These are phyloP conservation scores for Paramecium biaurelia DNA, from an alignment of 73 alveolate species.

Conservation along the genomic window DNA sequence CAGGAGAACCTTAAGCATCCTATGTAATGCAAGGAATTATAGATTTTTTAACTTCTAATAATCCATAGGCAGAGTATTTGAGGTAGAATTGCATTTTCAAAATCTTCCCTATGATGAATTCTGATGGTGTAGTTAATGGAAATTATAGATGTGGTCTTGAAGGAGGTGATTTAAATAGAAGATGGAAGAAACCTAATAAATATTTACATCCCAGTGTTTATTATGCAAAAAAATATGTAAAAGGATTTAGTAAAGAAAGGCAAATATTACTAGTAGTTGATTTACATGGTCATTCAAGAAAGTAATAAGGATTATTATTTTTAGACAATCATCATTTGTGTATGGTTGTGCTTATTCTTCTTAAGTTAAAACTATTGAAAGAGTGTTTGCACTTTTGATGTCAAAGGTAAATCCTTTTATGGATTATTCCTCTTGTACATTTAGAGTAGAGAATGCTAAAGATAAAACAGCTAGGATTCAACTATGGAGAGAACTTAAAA, in stretches of 20 bases:
- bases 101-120: constrained; percentile 84
- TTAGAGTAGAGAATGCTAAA: constrained; percentile 74
- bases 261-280: constrained; percentile 83
- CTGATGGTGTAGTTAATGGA: constrained; percentile 89
- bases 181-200: constrained; percentile 73
- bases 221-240: constrained; percentile 83
- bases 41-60: constrained; percentile 79
- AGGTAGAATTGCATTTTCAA: constrained; percentile 81
- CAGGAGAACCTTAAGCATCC: constrained; percentile 92
- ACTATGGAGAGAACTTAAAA: constrained; percentile 75
- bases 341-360: constrained; percentile 64
- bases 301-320: not conserved
- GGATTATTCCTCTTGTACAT: constrained; percentile 69
- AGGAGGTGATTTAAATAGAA: constrained; percentile 85
- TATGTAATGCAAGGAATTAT: constrained; percentile 86
- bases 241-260: constrained; percentile 80
- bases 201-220: constrained; percentile 88
- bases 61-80: constrained; percentile 81
- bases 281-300: constrained; percentile 82
- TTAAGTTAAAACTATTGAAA: constrained; percentile 61
- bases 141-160: constrained; percentile 76
- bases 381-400: constrained; percentile 77
- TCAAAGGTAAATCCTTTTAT: constrained; percentile 68
- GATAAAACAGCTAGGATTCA: constrained; percentile 79
- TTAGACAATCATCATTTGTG: constrained; percentile 51